Evolutionary conservation across 768 basidiomycete species (phyloP).

Genomic region (Tylopilus felleus): DNA sequence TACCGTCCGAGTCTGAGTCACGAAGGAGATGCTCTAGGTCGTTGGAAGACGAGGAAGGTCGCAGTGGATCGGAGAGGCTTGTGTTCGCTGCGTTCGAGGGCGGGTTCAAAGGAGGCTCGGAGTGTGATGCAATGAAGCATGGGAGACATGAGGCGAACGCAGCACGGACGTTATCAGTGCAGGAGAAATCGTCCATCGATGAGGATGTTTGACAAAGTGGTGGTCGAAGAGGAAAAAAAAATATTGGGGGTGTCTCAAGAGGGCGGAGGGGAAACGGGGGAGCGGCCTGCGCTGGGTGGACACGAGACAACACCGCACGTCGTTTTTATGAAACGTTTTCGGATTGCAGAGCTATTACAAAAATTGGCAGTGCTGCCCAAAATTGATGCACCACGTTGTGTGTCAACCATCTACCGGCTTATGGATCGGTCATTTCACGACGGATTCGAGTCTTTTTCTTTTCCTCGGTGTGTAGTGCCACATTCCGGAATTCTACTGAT

Average conservation of each 20-base stretch:
- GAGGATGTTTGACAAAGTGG: neutral
- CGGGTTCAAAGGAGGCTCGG: slow-evolving; percentile 22
- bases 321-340: neutral
- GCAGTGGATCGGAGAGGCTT: slow-evolving; percentile 23
- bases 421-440: no score
- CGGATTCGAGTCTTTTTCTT: no score
- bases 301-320: neutral
- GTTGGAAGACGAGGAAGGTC: slow-evolving; percentile 22
- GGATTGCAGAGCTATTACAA: no score
- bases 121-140: slow-evolving; percentile 46
- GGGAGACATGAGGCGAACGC: slow-evolving; percentile 58
- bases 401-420: no score
- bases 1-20: slow-evolving; percentile 52
- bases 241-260: neutral
- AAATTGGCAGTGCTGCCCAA: neutral
- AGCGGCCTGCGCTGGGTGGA: neutral
- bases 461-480: no score
- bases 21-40: slow-evolving; percentile 52
- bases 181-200: slow-evolving; percentile 51
- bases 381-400: no score
- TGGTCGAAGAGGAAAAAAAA: neutral
- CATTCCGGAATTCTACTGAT: no score
- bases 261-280: neutral
- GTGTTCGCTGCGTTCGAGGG: slow-evolving; percentile 1
- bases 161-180: slow-evolving; percentile 58